Base-by-base conservation (phyloP, 1,139 yeast genomes). In the Saccharomyces hybrid region DNA sequence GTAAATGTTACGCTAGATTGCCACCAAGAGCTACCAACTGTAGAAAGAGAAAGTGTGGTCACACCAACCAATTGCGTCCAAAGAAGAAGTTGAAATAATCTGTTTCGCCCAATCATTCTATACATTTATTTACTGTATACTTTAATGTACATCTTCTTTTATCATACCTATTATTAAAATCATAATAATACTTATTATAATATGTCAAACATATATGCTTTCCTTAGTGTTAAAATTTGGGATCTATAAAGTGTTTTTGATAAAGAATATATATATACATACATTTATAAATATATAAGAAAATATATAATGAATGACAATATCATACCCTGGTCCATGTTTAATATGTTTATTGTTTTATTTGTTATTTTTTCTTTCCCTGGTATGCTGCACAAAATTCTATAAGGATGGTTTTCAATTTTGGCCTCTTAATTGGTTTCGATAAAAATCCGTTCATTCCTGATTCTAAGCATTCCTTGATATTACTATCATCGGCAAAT, bases 361-460 rank as follows among this genome's bases (percentile, higher is more conserved):
- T 28, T 49, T 44, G 34, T 14, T 50, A 23, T 49, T 34, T 32
- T 46, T 50, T 46, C 38, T 27, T 23, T 46, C 42, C 51, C 41
- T 48, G 52, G 47, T 46, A 49, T n/a, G 41, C 42, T 26, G 51
- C 47, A 27, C 51, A 73, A 58, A 68, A 75, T 57, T 74, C 70
- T 28, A 58, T 63, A 26, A 78, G 56, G 27, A 76, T 70, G 50
- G 80, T 79, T 56, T 81, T 75, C 60, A 90, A 74, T 60, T 84
- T 81, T 13, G 80, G 75, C 66, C 96, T 77, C 68, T 87, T 79
- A 28, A 91, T 84, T 0, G 99, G 99, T 66, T 91, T 91, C 4
- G 95, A 79, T 57, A 93, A 77, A 67, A 91, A 88, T 5, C 91
- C 95, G 62, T 86, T 79, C 96, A 91, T 89, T 3, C 97, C 97